phyloP scores from a whole-genome alignment of 805 yeast species.

The Jamesozyma hellenica region DNA sequence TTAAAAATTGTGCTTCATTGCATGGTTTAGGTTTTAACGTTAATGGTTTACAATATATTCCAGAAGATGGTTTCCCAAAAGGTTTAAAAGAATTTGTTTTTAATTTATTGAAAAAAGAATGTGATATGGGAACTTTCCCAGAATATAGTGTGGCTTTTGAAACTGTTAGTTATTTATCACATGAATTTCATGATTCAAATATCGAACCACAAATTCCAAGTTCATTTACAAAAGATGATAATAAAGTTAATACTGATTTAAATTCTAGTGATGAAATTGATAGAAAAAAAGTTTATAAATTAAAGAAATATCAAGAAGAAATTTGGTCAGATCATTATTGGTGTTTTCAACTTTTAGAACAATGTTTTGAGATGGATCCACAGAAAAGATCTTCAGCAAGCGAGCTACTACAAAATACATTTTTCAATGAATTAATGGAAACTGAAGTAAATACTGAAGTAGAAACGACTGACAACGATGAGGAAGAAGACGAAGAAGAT shows the following conservation, averaged over 20 bases:
- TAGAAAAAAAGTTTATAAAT: conserved; percentile 8
- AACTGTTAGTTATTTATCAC: conserved; percentile 38
- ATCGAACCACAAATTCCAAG: conserved; percentile 21
- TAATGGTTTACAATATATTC: conserved; percentile 38
- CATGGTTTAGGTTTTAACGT: conserved; percentile 87
- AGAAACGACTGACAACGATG: conserved; percentile 25
- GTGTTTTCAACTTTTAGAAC: conserved; percentile 46
- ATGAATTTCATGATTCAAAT: conserved; percentile 25
- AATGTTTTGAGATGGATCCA: conserved; percentile 51
- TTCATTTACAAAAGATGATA: conserved; percentile 1
- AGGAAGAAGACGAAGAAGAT: conserved; percentile 8
- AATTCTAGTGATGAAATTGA: background rate
- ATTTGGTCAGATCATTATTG: conserved; percentile 31
- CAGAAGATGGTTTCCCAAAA: conserved; percentile 31
- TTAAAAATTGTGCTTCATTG: conserved; percentile 66
- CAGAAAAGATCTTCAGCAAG: conserved; percentile 46
- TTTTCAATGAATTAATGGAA: conserved; percentile 40
- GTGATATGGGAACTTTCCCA: conserved; percentile 52
- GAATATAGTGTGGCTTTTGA: conserved; percentile 64
- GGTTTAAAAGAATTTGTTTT: conserved; percentile 26
- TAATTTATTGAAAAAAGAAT: conserved; percentile 23
- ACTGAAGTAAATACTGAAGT: conserved; percentile 7
- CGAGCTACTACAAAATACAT: conserved; percentile 47
- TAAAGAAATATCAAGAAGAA: conserved; percentile 27
- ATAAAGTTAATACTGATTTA: conserved; percentile 6